Base-by-base conservation (phyloP, 2,329 filamentous ascomycete genomes). In the Fusarium protoensiforme region DNA sequence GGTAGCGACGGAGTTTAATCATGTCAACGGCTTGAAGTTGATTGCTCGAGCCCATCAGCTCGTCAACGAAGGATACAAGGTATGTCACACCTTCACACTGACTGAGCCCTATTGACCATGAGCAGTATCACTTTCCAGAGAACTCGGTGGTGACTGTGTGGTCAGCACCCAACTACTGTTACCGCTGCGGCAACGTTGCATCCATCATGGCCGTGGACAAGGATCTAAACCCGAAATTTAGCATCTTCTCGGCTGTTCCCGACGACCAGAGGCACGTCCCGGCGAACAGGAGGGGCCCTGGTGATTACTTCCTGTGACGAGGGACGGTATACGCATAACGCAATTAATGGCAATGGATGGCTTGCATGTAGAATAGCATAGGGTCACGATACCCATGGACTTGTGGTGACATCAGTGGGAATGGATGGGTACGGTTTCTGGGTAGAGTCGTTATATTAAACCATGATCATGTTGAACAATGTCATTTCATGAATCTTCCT, bases 61-160 rank as follows among this genome's bases (percentile, higher is more conserved):
- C 3, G 98, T 98, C 77, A 97, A 99, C 79, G 96, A 99, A 84
- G 96, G 96, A 5, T 99, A 97, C 84, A 98, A 99, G 88, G 94
- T 98, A 78, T 71, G 82, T 74, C 51, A 18, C 39, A 18, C 43
- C 18, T 7, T 29, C 46, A 18, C 22, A 4, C 9, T 36, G 51
- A 41, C 61, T 27, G 60, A 41, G n/a, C 36, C 16, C 7, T 71
- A 20, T 80, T 85, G 76, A 85, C 70, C 4, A 31, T 35, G 8
- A 60, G 36, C 65, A 94, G 90, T 98, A 97, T 82, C 96, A 98
- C 81, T 98, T 98, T 84, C 89, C 93, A 62, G 94, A 98, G 81
- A 96, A 96, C 84, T 97, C 97, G 14, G 95, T 98, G 46, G 95
- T 98, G 20, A 99, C 96, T 0, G 96, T 99, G 24, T 99, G 96